A percentile compares a stretch with the other conserved stretches of the same genome.
Conservation (phyloP, 805 yeast genomes). For the Ogataea dorogensis region DNA sequence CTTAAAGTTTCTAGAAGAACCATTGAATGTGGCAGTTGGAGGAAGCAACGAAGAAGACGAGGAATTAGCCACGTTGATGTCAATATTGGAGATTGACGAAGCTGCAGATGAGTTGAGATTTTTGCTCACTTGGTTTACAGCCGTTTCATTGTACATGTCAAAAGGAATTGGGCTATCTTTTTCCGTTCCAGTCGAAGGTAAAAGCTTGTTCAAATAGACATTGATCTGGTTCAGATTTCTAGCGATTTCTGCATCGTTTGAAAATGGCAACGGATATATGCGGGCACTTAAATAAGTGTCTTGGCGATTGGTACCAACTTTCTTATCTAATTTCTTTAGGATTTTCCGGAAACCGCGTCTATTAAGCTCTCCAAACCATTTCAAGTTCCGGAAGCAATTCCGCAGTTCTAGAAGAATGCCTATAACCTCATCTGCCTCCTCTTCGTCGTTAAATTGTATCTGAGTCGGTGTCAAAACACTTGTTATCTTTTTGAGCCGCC, state of each 20-base stretch:
- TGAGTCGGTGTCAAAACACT: conserved; percentile 36
- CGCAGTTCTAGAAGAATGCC: conserved; percentile 74
- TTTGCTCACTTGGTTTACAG: conserved; percentile 3
- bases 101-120: conserved; percentile 21
- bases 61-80: conserved; percentile 17
- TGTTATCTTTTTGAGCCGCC: conserved; percentile 56
- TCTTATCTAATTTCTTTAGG: conserved; percentile 86
- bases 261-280: conserved; percentile 72
- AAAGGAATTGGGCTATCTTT: conserved; percentile 18
- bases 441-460: conserved; percentile 37
- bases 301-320: conserved; percentile 60
- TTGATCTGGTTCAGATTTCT: conserved; percentile 53
- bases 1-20: conserved; percentile 10
- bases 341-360: conserved; percentile 88
- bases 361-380: conserved; percentile 93
- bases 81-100: conserved; percentile 25
- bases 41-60: conserved; percentile 26
- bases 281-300: conserved; percentile 60
- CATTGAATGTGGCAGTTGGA: conserved; percentile 19
- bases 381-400: conserved; percentile 72
- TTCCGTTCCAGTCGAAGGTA: conserved; percentile 36
- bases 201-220: conserved; percentile 49
- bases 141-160: conserved; percentile 18
- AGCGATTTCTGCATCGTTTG: conserved; percentile 63
- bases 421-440: conserved; percentile 61